A percentile compares a stretch with the other conserved stretches of the same genome.
Evolutionary conservation across 2,329 filamentous ascomycete species (phyloP).

Genomic region (Trichoderma sp.): DNA sequence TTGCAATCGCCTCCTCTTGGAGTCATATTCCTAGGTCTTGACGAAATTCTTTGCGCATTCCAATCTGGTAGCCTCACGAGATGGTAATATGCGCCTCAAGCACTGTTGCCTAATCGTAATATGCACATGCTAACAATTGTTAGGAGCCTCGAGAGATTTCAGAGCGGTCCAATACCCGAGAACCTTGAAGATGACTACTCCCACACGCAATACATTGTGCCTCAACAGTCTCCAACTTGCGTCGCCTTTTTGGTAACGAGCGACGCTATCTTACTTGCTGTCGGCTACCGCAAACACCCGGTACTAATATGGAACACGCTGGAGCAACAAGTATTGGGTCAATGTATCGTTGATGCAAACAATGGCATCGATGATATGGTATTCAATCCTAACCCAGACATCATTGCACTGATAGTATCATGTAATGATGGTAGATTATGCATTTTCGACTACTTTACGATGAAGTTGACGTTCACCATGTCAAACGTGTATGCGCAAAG

Average conservation of each 20-base stretch:
- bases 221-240: not conserved
- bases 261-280: not conserved
- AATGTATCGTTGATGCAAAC: not conserved
- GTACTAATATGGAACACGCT: not conserved
- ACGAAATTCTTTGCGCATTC: not conserved
- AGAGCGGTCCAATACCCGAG: not conserved
- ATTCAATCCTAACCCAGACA: constrained; percentile 1
- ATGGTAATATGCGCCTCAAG: not conserved
- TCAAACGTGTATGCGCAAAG: not conserved
- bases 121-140: not conserved
- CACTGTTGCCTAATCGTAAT: not conserved
- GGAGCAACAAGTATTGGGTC: not conserved
- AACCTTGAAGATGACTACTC: not conserved
- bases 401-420: not conserved
- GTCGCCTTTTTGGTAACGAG: not conserved
- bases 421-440: not conserved
- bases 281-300: not conserved
- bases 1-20: not conserved
- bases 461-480: not conserved
- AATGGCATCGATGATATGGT: constrained; percentile 10
- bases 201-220: not conserved
- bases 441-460: not conserved
- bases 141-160: not conserved
- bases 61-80: not conserved
- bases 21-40: not conserved